Evolutionary conservation across 768 basidiomycete genomes (phyloP), one percentile per base, ranked within the genome.

Genomic region (Crepidotus variabilis): DNA sequence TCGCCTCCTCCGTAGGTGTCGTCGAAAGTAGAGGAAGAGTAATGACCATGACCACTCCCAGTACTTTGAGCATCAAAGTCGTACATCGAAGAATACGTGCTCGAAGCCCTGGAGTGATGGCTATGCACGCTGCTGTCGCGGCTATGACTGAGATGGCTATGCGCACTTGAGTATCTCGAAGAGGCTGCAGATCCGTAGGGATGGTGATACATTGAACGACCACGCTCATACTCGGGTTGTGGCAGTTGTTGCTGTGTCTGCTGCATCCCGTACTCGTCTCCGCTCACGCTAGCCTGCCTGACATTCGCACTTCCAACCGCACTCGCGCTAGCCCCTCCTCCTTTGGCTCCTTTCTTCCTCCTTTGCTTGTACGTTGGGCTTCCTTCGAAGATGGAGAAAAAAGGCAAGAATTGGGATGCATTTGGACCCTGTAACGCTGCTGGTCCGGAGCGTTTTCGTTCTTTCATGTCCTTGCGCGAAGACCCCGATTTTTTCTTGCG

Each of bases 361-460:
- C 94, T 80, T 65, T 90, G 88, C 72, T 97, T 97, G 77, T 97
- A 97, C 2, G 84, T 82, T 4, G 92, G 88, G 58, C 84, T 87
- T 13, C 93, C 93, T 68, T 91, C 88, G 52, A 92, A 87, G 47
- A 92, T 73, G n/a, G 87, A 83, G 66, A 89, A 80, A 68, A 83
- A 80, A 23, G 78, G 79, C 68, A 87, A 82, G 71, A 88, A 82
- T 14, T 83, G 73, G 20, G 72, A 83, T 78, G 56, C 86, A 80
- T 64, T 64, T 5, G 64, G 63, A 18, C 58, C 63, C 21, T 64
- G 63, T 18, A 67, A 58, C 22, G 45, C 46, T 22, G 55, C 47
- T 16, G 32, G 54, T 18, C 55, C 60, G 34, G 47, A 61, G 24
- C 48, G 60, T 50, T 35, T 57, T 20, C 45, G 43, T 22, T 62